phyloP scores from a whole-genome alignment of 2,329 filamentous ascomycete species.

The Epichloe elymi region DNA sequence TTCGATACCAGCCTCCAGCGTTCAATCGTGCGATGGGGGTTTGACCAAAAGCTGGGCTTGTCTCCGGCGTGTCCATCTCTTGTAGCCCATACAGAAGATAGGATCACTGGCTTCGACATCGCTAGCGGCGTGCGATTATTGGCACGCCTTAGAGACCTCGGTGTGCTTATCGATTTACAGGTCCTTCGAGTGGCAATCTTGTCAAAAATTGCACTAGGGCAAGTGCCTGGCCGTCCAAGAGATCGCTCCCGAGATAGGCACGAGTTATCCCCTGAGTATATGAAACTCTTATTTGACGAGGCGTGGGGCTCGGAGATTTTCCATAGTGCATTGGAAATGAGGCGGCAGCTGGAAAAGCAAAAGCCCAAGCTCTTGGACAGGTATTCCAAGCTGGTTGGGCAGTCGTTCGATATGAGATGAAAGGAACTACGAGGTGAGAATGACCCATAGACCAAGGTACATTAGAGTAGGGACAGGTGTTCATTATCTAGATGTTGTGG shows the following conservation, averaged over 20 bases:
- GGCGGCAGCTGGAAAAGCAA: constrained; percentile 15
- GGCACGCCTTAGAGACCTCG: constrained; percentile 20
- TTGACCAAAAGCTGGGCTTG: constrained; percentile 23
- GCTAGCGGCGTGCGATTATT: constrained; percentile 24
- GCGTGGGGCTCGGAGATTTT: constrained; percentile 23
- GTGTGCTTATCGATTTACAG: constrained; percentile 21
- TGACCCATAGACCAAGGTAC: too few relatives aligned
- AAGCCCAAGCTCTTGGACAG: constrained; percentile 18
- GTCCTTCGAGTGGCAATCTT: constrained; percentile 17
- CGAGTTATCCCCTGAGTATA: constrained; percentile 16
- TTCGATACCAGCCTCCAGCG: constrained; percentile 28
- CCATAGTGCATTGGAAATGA: constrained; percentile 11
- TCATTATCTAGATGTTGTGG: too few relatives aligned
- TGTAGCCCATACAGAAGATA: constrained; percentile 4
- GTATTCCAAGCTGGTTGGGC: constrained; percentile 16
- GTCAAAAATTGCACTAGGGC: constrained; percentile 17
- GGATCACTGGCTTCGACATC: constrained; percentile 17
- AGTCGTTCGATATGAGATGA: not conserved
- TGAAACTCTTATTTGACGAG: constrained; percentile 20
- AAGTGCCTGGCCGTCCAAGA: constrained; percentile 15
- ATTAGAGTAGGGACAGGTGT: too few relatives aligned
- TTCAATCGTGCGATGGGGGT: constrained; percentile 31
- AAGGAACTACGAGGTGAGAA: not conserved
- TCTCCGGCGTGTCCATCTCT: constrained; percentile 8
- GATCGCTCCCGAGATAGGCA: constrained; percentile 17